Conservation (phyloP, 352 stramenopile species). For the Phytopythium chamaehyphon region DNA sequence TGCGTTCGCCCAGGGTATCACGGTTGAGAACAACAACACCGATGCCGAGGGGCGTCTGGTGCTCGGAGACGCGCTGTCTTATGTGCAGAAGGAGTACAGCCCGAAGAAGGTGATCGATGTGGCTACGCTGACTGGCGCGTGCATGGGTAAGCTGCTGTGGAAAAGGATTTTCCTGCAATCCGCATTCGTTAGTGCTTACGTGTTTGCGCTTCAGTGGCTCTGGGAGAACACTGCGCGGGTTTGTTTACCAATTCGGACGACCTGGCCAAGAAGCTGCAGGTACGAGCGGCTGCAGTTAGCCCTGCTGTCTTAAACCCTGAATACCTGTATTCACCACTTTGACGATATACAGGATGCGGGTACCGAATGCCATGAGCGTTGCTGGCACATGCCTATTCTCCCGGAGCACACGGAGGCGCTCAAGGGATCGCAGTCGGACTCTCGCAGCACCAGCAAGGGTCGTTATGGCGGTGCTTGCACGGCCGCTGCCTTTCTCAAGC, state of each 20-base stretch:
- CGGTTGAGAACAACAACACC: conserved; percentile 92
- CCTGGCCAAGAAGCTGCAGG: conserved; percentile 61
- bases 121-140: conserved; percentile 91
- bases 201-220: conserved; percentile 41
- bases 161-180: neutral
- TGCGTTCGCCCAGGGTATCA: conserved; percentile 45
- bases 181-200: neutral
- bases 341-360: conserved; percentile 39
- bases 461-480: conserved; percentile 82
- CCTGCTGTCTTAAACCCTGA: neutral
- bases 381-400: conserved; percentile 88
- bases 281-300: conserved; percentile 3
- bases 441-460: conserved; percentile 68
- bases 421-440: conserved; percentile 78
- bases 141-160: conserved; percentile 46
- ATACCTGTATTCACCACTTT: conserved; percentile 4
- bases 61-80: conserved; percentile 87
- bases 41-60: conserved; percentile 92
- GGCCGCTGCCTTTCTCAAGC: conserved; percentile 84
- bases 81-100: conserved; percentile 85
- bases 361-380: conserved; percentile 69
- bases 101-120: conserved; percentile 93
- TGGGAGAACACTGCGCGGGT: conserved; percentile 87
- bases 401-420: conserved; percentile 80
- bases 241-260: conserved; percentile 92